Evolutionary conservation across 805 yeast species (phyloP), one percentile per base, ranked within the genome.

Genomic region (Starmera dryadoides): DNA sequence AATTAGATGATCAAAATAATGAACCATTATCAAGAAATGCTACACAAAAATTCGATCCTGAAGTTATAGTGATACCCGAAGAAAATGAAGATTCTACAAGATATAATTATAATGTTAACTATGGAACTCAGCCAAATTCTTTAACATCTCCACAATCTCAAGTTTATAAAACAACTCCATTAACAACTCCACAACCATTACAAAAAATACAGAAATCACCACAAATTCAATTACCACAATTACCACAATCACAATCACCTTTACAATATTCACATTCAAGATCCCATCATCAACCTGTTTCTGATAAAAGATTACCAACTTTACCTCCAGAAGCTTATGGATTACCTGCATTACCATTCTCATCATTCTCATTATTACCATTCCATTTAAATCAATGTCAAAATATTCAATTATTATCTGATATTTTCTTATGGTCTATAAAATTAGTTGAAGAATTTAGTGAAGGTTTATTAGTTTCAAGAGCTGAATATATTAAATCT

Each of bases 341-440:
- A 34, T 48, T 76, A 16, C 85, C 86, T 0, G 66, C 71, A 34
- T 62, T 78, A 8, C 83, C 83, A 3, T 79, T 79, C 44, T 58
- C 75, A 4, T 69, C 81, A 0, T 65, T 72, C 11, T 58, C 69
- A 0, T 53, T 79, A 29, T 66, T 64, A 14, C 66, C 67, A 17
- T 58, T 62, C n/a, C 81, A 78, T 44, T 66, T 76, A 38, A 53
- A 69, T 10, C 64, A 60, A 19, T 77, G 83, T 46, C 51, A 53
- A 3, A 58, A 59, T 28, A 68, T 77, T 3, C 69, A 72, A 60
- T 62, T 72, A 0, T 45, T 80, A 12, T 68, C 71, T 0, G 65
- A 64, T 16, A 59, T 79, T 4, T 78, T 73, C 48, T 51, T 57
- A 23, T 79, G 86, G 86, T 70, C 79, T 28, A 34, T 61, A 7